A percentile compares a stretch with the other conserved stretches of the same genome.
Evolutionary conservation across 1,139 yeast genomes (phyloP).

Genomic region (Meyerozyma elateridarum): DNA sequence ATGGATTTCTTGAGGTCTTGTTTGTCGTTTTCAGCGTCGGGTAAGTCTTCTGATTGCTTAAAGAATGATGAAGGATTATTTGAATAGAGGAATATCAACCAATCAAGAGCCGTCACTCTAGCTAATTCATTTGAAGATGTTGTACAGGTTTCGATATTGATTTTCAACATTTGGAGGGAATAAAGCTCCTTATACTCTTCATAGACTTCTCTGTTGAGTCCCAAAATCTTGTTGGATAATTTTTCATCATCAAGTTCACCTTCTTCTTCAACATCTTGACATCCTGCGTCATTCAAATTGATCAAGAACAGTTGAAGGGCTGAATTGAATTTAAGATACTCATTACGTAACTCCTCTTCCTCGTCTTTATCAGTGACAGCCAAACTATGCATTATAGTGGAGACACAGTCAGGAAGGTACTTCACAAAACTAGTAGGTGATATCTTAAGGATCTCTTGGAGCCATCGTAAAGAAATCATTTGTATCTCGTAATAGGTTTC

Average conservation of each 20-base stretch:
- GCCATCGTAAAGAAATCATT: constrained; percentile 77
- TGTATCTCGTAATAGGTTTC: constrained; percentile 71
- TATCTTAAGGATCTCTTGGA: constrained; percentile 66
- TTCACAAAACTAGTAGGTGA: constrained; percentile 75
- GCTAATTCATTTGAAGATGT: constrained; percentile 63
- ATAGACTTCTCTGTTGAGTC: constrained; percentile 35
- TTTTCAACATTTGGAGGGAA: constrained; percentile 29
- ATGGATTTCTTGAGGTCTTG: constrained; percentile 8
- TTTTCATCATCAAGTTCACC: constrained; percentile 8
- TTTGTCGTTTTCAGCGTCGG: constrained; percentile 19
- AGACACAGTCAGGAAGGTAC: constrained; percentile 44
- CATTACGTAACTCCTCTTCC: constrained; percentile 36
- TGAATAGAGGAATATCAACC: constrained; percentile 81
- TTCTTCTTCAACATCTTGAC: constrained; percentile 5
- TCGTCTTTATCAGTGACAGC: constrained; percentile 35
- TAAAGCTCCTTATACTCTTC: constrained; percentile 41
- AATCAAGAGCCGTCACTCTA: constrained; percentile 79
- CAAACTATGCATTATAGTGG: constrained; percentile 34
- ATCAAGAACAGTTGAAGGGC: constrained; percentile 32
- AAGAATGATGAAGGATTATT: constrained; percentile 62
- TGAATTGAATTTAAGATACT: constrained; percentile 32
- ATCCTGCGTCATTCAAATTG: constrained; percentile 23
- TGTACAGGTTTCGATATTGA: constrained; percentile 35
- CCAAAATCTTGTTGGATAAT: constrained; percentile 17
- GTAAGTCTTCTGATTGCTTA: too few species aligned